These are phyloP conservation scores for Paraphaeosphaeria sporulosa DNA, from an alignment of 2,329 filamentous ascomycete species.

Conservation along the genomic window DNA sequence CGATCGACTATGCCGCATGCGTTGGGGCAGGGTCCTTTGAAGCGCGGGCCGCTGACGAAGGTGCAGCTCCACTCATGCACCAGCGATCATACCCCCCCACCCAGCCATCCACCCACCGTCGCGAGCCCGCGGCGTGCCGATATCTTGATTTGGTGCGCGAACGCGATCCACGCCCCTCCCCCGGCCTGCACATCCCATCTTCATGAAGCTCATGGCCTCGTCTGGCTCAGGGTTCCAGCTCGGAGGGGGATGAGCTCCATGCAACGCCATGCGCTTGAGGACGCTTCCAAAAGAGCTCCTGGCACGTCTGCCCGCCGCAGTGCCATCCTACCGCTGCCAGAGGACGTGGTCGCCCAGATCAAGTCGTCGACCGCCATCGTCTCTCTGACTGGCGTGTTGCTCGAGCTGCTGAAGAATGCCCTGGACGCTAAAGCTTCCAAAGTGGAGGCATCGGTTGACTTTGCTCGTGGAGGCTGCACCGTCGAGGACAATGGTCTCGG, in stretches of 20 bases:
- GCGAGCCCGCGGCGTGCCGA: not conserved
- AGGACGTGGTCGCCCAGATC: constrained; percentile 77
- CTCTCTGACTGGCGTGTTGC: constrained; percentile 73
- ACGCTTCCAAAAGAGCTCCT: not conserved
- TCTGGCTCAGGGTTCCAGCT: constrained; percentile 11
- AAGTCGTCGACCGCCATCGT: constrained; percentile 84
- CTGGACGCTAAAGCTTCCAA: constrained; percentile 79
- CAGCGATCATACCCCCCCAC: constrained; percentile 5
- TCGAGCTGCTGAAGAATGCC: constrained; percentile 81
- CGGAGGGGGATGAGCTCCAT: constrained; percentile 13
- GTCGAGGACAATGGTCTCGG: constrained; percentile 87
- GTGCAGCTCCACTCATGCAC: constrained; percentile 6
- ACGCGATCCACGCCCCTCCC: not conserved
- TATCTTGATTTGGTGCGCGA: not conserved
- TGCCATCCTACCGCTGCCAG: constrained; percentile 71
- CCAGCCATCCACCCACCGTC: constrained; percentile 1
- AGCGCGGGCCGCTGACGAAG: constrained; percentile 10
- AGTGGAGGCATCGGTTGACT: constrained; percentile 76
- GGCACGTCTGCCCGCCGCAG: constrained; percentile 9
- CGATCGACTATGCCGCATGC: constrained; percentile 2
- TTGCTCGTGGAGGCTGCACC: constrained; percentile 74
- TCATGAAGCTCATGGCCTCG: constrained; percentile 17
- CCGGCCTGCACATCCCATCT: not conserved
- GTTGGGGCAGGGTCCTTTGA: constrained; percentile 9
- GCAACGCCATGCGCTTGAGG: constrained; percentile 25